A percentile compares a stretch with the other conserved stretches of the same genome.
Evolutionary conservation across 495 filamentous ascomycete genomes (phyloP).

Genomic region (Penicillium psychrofluorescens): DNA sequence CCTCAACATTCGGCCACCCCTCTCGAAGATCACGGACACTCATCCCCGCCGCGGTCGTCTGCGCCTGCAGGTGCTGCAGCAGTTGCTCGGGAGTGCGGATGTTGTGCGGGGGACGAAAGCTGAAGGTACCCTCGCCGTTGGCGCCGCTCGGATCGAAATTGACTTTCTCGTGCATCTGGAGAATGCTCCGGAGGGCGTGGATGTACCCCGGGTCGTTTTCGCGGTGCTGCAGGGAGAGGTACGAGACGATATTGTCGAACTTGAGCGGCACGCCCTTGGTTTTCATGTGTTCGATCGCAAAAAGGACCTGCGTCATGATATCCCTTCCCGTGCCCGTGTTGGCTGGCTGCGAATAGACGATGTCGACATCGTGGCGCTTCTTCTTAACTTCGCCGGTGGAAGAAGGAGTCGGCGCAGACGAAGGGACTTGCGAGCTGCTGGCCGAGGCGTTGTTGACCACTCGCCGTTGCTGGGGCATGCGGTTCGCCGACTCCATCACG

Average conservation of each 20-base stretch:
- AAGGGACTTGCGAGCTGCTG: conserved; percentile 34
- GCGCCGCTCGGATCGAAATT: conserved; percentile 56
- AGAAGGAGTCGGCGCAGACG: conserved; percentile 32
- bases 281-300: conserved; percentile 80
- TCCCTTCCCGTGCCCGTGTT: conserved; percentile 70
- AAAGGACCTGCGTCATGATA: conserved; percentile 76
- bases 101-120: conserved; percentile 70
- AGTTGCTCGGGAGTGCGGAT: conserved; percentile 69
- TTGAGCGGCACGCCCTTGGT: conserved; percentile 63
- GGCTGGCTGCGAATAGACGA: conserved; percentile 71
- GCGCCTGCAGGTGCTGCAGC: conserved; percentile 69
- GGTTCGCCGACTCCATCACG: conserved; percentile 35
- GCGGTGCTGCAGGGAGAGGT: conserved; percentile 59
- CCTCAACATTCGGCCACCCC: conserved; percentile 80
- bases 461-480: conserved; percentile 37
- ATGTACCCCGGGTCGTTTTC: conserved; percentile 39
- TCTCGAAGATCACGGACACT: conserved; percentile 85
- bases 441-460: conserved; percentile 27
- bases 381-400: conserved; percentile 42
- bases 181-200: conserved; percentile 35
- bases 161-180: conserved; percentile 57
- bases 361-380: conserved; percentile 50
- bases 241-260: conserved; percentile 65
- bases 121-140: conserved; percentile 59
- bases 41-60: conserved; percentile 73